Evolutionary conservation across 2,329 filamentous ascomycete species (phyloP), one percentile per base, ranked within the genome.

Genomic region (Botrytis sinoallii): DNA sequence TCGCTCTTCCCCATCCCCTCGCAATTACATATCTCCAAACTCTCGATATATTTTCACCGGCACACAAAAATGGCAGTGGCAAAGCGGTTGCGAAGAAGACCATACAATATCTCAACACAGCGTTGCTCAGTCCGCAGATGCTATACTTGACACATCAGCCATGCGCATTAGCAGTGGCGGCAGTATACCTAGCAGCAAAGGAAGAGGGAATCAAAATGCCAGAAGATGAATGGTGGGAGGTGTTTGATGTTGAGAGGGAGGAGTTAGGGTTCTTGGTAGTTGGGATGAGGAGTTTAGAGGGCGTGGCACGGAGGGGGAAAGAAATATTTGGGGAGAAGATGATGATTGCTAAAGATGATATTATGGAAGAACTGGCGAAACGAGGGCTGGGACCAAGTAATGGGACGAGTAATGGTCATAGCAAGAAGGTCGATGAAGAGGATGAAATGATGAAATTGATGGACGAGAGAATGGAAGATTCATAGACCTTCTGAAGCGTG

Each of bases 201-300:
- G 94, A 98, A 77, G 82, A 89, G 1, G 90, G 88, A 0, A 89
- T 92, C 20, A 94, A 93, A 81, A 87, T 98, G 83, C 94, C 95
- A 0, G 92, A 92, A 76, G 89, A 88, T 66, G 91, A 93, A 76
- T 99, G 96, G 96, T 99, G 96, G 96, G 95, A 98, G 82, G 93
- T 98, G 0, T 98, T 98, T 82, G 96, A 99, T 82, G 93, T 96
- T 12, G 95, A 98, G 79, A 87, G 96, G 69, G 96, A 99, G 84
- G 94, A 97, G 81, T 86, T 99, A 52, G 96, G 96, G 0, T 98
- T 98, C 78, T 83, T 98, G 74, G 94, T 97, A 5, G 93, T 98
- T 18, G 94, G 88, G 0, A 89, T 98, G 88, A 86, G 90, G 75
- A 98, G 95, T 79, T 84, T 97, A 72, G 90, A 92, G 75, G 90